These are phyloP conservation scores for Podospora appendiculata DNA, from an alignment of 495 filamentous ascomycete species.

Conservation along the genomic window DNA sequence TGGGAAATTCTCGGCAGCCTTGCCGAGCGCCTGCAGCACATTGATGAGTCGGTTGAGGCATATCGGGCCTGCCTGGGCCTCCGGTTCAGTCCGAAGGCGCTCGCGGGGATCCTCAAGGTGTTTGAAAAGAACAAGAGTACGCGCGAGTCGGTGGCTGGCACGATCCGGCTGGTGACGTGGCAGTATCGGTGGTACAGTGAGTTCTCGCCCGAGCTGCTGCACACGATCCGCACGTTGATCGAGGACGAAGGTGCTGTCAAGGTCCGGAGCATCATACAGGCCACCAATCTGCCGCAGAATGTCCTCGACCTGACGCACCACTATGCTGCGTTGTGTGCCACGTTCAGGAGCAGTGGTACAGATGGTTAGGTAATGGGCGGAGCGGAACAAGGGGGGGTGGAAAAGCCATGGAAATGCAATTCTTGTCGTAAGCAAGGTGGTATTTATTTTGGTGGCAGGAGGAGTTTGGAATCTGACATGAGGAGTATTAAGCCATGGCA, in stretches of 20 bases:
- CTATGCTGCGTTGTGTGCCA: conserved; percentile 88
- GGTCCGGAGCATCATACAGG: conserved; percentile 92
- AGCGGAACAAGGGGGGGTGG: neutral
- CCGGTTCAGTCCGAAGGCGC: conserved; percentile 83
- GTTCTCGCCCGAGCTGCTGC: conserved; percentile 88
- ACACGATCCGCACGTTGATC: conserved; percentile 81
- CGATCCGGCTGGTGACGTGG: conserved; percentile 90
- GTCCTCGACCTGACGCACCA: conserved; percentile 94
- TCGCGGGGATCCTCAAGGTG: conserved; percentile 71
- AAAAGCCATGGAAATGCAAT: neutral
- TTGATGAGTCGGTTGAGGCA: conserved; percentile 83
- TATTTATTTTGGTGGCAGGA: neutral
- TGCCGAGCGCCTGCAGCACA: conserved; percentile 84
- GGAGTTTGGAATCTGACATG: neutral
- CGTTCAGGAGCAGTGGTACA: conserved; percentile 89
- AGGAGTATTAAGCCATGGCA: neutral
- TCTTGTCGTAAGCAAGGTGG: too few species aligned
- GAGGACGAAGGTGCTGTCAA: conserved; percentile 98
- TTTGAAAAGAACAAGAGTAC: conserved; percentile 67
- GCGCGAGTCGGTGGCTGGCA: conserved; percentile 63
- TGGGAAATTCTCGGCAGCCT: conserved; percentile 97
- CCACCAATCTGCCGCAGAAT: conserved; percentile 84
- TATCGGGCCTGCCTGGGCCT: conserved; percentile 75
- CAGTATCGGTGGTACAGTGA: conserved; percentile 99
- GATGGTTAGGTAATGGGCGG: conserved; percentile 51